phyloP scores from a whole-genome alignment of 139 green algal genomes.

The Micromonas commoda region DNA sequence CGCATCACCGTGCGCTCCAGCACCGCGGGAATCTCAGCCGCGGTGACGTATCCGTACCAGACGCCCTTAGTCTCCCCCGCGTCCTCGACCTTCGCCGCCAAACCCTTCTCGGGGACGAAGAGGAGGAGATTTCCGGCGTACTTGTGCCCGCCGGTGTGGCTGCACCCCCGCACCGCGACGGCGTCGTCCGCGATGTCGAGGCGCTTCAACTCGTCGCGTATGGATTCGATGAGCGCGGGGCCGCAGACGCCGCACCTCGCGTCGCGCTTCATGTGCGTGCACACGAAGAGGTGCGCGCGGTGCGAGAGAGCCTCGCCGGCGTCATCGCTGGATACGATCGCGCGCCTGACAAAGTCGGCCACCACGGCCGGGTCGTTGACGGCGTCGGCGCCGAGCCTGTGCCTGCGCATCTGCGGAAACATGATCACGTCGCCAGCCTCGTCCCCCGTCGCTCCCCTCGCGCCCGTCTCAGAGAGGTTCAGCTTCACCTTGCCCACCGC shows the following conservation, averaged over 20 bases:
- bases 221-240: constrained; percentile 1
- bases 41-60: neutral
- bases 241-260: constrained; percentile 3
- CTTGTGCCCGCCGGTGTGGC: neutral
- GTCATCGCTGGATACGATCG: neutral
- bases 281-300: constrained; percentile 1
- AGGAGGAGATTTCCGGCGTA: neutral
- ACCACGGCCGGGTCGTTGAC: neutral
- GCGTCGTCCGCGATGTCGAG: too few species aligned
- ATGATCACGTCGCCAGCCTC: neutral
- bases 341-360: neutral
- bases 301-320: neutral
- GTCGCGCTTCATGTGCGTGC: neutral
- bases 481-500: neutral
- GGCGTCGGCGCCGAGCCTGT: neutral
- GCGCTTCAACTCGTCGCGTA: neutral
- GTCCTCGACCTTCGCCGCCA: neutral
- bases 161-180: neutral
- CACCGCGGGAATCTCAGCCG: neutral
- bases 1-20: neutral
- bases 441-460: neutral
- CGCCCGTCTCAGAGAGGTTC: neutral
- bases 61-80: neutral
- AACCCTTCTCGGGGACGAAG: neutral
- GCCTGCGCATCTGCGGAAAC: neutral